Base-by-base conservation (phyloP, 805 yeast species). In the Saturnispora hagleri region DNA sequence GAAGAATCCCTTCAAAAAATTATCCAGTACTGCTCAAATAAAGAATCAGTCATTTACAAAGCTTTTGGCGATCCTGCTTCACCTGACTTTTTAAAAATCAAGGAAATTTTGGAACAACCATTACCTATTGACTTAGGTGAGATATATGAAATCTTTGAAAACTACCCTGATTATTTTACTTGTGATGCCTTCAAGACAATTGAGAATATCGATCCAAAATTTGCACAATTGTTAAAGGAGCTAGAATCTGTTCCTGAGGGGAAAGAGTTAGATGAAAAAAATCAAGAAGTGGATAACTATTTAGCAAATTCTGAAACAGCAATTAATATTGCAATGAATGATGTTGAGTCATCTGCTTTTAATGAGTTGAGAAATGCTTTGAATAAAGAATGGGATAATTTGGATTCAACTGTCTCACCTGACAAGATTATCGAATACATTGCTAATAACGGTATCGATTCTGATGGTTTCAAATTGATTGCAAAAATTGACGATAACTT, bases 121-220 rank as follows among this genome's bases (percentile, higher is more conserved):
- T 51, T 58, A 53, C 66, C 65, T 40, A 62, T 62, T 48, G 60
- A 58, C 48, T 51, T 62, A 17, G 24, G 48, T 31, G 66, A 63
- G 48, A 42, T 63, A n/a, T 60, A 58, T 49, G 63, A 62, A 50
- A 50, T 60, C 15, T 60, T 62, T 26, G 62, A 61, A 42, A 51
- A 49, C 35, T 57, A 56, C 48, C 57, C 60, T 22, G 64, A 63
- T 50, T 61, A 59, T 48, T 58, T 56, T 42, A 36, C 45, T 1
- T 54, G 59, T 33, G 51, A 48, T 26, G 40, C 60, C 31, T 63
- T 53, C 33, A 52, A 47, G 15, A 17, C 55, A 4, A 41, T 63
- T 22, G 46, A 57, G 34, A 47, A 51, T 35, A 51, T 64, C 26
- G 67, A 63, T 52, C 52, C 62, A 5, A 47, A 52, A 35, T 64